These are phyloP conservation scores for Malus orientalis DNA, from an alignment of 306 rosid species.

Conservation along the genomic window DNA sequence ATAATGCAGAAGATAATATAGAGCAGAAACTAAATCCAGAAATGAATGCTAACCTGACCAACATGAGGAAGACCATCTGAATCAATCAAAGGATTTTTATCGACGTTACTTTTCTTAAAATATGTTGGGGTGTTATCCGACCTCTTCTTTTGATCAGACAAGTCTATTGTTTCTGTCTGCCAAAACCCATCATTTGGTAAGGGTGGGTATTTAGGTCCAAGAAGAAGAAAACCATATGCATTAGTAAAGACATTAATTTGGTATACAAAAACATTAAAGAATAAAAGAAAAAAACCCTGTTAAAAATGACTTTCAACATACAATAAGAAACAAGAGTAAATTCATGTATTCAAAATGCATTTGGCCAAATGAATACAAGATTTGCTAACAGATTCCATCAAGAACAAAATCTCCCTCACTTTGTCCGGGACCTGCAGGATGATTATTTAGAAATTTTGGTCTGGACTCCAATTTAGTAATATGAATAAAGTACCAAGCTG, in stretches of 20 bases:
- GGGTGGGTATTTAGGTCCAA: background rate
- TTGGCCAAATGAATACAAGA: background rate
- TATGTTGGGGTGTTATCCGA: slow-evolving; percentile 26
- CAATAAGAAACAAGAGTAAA: background rate
- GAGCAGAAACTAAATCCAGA: background rate
- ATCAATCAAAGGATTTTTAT: slow-evolving; percentile 46
- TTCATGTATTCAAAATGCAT: background rate
- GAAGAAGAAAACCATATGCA: background rate
- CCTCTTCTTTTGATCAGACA: slow-evolving; percentile 41
- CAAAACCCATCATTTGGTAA: slow-evolving; percentile 7
- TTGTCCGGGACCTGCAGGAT: no score
- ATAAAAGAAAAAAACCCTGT: background rate
- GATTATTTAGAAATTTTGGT: no score
- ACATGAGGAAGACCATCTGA: slow-evolving; percentile 96
- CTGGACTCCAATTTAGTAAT: background rate
- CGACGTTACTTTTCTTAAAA: slow-evolving; percentile 57
- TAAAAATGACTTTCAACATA: background rate
- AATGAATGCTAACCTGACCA: slow-evolving; percentile 73
- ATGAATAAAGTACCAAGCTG: background rate
- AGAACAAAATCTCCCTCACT: no score
- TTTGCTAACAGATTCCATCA: background rate
- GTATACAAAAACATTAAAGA: background rate
- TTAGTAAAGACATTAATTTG: background rate
- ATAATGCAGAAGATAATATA: background rate
- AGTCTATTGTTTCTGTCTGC: slow-evolving; percentile 86